Evolutionary conservation across 495 filamentous ascomycete species (phyloP), one percentile per base, ranked within the genome.

Genomic region (Sabuloglossum arenarium): DNA sequence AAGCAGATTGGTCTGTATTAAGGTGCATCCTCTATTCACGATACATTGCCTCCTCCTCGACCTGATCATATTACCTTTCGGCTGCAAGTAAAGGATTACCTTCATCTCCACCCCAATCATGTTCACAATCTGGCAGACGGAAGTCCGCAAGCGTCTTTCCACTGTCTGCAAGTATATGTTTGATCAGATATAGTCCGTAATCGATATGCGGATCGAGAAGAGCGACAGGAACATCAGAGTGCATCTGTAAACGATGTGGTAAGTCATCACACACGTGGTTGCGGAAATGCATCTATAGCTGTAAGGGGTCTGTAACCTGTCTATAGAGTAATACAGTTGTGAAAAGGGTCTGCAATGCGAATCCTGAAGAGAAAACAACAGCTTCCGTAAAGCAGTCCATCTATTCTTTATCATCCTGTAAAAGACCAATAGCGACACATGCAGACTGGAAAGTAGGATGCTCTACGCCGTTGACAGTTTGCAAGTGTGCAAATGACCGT

Each of bases 161-260:
- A 39, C 23, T 21, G 19, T 59, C 54, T 27, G 45, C 55, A 59
- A 59, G 42, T 29, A 21, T 19, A 4, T 37, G 2, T 2, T 29
- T 23, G 16, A 59, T 19, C 19, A 57, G 49, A 10, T 24, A 59
- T 21, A 59, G 55, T 1, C 58, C 45, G 45, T 56, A 59, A 53
- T 59, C 54, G 28, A 56, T 52, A 25, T 59, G 43, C 37, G 27
- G 31, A 56, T 56, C 16, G 25, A 14, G 30, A 4, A 32, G 11
- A 32, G 4, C 30, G 11, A 11, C 5, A 32, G 11, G 30, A 5
- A 32, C 11, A 39, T 9, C 16, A 5, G 6, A 12, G 6, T 39
- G 34, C 16, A 9, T 5, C 34, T 39, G 34, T 39, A 39, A 39
- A 39, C 34, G 34, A 39, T 39, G 16, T 39, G 16, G 6, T 12